Percentiles rank a stretch among this genome's conserved stretches.
phyloP scores from a whole-genome alignment of 768 basidiomycete species.

The Hygrocybe punicea region DNA sequence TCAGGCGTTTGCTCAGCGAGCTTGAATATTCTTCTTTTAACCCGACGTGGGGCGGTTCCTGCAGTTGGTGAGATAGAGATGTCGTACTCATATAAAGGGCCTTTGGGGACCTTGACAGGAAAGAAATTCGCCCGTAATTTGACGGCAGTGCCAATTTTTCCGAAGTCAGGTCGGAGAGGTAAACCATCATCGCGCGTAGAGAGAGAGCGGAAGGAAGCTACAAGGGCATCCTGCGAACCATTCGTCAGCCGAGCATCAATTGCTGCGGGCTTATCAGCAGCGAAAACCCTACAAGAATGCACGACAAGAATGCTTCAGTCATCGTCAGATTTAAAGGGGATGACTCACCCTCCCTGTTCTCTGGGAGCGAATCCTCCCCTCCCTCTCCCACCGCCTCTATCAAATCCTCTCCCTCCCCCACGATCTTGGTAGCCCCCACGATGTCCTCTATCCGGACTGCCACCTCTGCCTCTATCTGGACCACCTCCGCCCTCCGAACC shows the following conservation, averaged over 20 bases:
- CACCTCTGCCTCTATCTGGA: conserved; percentile 16
- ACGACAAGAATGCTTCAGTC: conserved; percentile 4
- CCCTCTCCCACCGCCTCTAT: conserved; percentile 25
- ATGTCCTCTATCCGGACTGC: conserved; percentile 29
- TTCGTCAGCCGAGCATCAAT: conserved; percentile 45
- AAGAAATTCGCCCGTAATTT: conserved; percentile 68
- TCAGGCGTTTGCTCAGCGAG: conserved; percentile 52
- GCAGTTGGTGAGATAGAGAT: conserved; percentile 53
- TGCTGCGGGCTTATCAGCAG: conserved; percentile 33
- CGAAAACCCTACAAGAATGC: conserved; percentile 38
- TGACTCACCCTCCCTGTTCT: conserved; percentile 39
- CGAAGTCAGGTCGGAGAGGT: conserved; percentile 58
- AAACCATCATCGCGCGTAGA: conserved; percentile 39
- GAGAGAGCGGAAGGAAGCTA: conserved; percentile 36
- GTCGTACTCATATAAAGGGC: conserved; percentile 57
- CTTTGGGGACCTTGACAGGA: conserved; percentile 50
- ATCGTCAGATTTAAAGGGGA: background rate
- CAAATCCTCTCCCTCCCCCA: conserved; percentile 30
- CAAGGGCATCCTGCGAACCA: conserved; percentile 40
- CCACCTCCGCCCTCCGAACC: conserved; percentile 32
- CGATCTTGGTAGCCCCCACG: conserved; percentile 27
- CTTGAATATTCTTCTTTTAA: conserved; percentile 59
- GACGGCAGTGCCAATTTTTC: conserved; percentile 46
- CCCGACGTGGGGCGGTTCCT: conserved; percentile 47
- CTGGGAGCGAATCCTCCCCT: conserved; percentile 25